These are phyloP conservation scores for Boletus coccyginus DNA, from an alignment of 768 basidiomycete genomes.

Conservation along the genomic window DNA sequence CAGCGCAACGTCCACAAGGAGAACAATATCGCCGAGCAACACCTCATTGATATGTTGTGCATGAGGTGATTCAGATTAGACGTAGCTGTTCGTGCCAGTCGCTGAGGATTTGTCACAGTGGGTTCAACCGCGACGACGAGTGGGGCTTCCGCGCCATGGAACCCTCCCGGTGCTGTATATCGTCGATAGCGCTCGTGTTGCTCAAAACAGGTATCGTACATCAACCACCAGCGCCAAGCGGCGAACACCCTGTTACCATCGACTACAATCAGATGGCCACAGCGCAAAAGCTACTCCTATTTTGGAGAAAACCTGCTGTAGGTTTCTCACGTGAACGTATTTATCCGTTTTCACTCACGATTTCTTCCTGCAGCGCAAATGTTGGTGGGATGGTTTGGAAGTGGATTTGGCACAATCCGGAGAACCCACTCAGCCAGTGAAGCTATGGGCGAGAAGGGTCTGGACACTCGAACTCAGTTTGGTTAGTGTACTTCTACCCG, in stretches of 20 bases:
- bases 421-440: slow-evolving; percentile 57
- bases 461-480: slow-evolving; percentile 98
- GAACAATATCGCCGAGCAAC: slow-evolving; percentile 98
- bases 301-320: slow-evolving; percentile 99
- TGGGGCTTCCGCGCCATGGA: slow-evolving; percentile 98
- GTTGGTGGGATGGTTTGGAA: slow-evolving; percentile 99
- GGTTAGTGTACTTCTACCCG: slow-evolving; percentile 42
- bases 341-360: not conserved
- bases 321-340: slow-evolving; percentile 32
- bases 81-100: not conserved
- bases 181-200: slow-evolving; percentile 94
- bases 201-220: slow-evolving; percentile 96
- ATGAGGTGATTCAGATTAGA: slow-evolving; percentile 70
- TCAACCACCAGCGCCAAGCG: slow-evolving; percentile 46
- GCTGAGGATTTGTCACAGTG: slow-evolving; percentile 41
- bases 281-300: slow-evolving; percentile 92
- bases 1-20: slow-evolving; percentile 99
- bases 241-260: slow-evolving; percentile 72
- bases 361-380: slow-evolving; percentile 73
- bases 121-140: slow-evolving; percentile 94
- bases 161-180: slow-evolving; percentile 95
- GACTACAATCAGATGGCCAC: slow-evolving; percentile 95
- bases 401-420: slow-evolving; percentile 70
- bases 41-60: slow-evolving; percentile 99
- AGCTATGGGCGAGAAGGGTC: slow-evolving; percentile 95